phyloP scores from a whole-genome alignment of 1,284 basidiomycete species.

The Fomitopsis pinicola region DNA sequence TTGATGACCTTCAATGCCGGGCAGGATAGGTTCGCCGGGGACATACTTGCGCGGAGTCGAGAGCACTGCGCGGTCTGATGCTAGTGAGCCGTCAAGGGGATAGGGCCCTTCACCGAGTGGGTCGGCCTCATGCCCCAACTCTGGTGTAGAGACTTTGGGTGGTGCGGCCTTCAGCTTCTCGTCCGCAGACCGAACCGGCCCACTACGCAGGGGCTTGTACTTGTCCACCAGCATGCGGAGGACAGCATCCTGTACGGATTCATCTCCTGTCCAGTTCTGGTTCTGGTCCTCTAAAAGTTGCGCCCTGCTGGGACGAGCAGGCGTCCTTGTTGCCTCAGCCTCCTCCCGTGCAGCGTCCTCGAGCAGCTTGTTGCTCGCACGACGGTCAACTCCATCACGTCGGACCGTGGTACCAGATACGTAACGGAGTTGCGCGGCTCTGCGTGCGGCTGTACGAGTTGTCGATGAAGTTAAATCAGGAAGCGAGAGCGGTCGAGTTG shows the following conservation, averaged over 20 bases:
- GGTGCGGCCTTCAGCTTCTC: constrained; percentile 62
- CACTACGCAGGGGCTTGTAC: constrained; percentile 72
- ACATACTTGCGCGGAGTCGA: constrained; percentile 4
- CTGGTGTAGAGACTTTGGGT: constrained; percentile 25
- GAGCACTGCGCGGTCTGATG: background rate
- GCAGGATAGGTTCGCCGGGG: constrained; percentile 41
- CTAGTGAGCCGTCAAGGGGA: background rate
- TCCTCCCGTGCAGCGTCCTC: constrained; percentile 65
- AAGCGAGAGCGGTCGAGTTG: background rate
- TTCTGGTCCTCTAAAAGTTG: constrained; percentile 37
- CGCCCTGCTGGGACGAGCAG: constrained; percentile 26
- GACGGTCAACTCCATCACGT: constrained; percentile 15
- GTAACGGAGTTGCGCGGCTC: background rate
- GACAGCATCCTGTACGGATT: constrained; percentile 67
- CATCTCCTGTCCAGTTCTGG: constrained; percentile 76
- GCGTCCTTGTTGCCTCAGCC: constrained; percentile 25
- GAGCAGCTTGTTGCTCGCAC: constrained; percentile 65
- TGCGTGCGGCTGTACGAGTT: background rate
- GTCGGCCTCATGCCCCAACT: background rate
- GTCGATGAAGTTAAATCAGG: background rate
- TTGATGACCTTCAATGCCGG: constrained; percentile 49
- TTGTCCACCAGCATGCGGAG: constrained; percentile 85
- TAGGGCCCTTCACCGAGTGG: background rate
- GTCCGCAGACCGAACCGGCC: constrained; percentile 63
- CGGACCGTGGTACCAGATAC: background rate